Percentiles rank a stretch among this genome's conserved stretches.
Conservation (phyloP, 306 rosid genomes). For the Lupinus albus region DNA sequence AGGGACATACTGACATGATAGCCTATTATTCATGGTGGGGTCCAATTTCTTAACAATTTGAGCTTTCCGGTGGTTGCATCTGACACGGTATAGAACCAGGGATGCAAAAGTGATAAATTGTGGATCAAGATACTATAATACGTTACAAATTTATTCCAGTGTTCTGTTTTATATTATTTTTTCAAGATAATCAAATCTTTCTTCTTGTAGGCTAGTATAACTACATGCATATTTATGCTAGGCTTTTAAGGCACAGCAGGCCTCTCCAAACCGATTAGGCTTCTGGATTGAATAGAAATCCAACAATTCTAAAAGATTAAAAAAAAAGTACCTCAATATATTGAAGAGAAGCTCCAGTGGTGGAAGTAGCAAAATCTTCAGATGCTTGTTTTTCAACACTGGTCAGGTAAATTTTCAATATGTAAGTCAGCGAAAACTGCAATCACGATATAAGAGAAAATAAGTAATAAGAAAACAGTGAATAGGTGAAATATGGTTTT, state of each 20-base stretch:
- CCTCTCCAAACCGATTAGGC: constrained; percentile 23
- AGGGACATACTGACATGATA: background rate
- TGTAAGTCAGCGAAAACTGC: constrained; percentile 35
- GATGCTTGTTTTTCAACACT: constrained; percentile 63
- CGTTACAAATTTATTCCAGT: constrained; percentile 20
- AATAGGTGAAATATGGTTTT: constrained; percentile 4
- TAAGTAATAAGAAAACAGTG: constrained; percentile 10
- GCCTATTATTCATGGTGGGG: background rate
- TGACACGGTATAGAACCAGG: background rate
- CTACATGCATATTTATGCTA: background rate
- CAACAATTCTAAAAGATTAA: background rate
- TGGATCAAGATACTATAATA: constrained; percentile 3
- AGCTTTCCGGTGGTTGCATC: background rate
- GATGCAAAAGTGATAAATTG: constrained; percentile 11
- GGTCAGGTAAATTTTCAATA: constrained; percentile 44
- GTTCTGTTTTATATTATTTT: background rate
- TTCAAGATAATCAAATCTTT: background rate
- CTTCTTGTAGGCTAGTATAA: background rate
- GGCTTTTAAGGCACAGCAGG: constrained; percentile 3
- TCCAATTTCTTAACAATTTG: background rate
- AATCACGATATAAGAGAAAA: constrained; percentile 19
- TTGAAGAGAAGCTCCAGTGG: constrained; percentile 62
- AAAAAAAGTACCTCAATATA: constrained; percentile 71
- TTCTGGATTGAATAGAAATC: constrained; percentile 1
- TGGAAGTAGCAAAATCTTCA: constrained; percentile 53